phyloP scores from a whole-genome alignment of 305 asterid species.

The Fraxinus nigra region DNA sequence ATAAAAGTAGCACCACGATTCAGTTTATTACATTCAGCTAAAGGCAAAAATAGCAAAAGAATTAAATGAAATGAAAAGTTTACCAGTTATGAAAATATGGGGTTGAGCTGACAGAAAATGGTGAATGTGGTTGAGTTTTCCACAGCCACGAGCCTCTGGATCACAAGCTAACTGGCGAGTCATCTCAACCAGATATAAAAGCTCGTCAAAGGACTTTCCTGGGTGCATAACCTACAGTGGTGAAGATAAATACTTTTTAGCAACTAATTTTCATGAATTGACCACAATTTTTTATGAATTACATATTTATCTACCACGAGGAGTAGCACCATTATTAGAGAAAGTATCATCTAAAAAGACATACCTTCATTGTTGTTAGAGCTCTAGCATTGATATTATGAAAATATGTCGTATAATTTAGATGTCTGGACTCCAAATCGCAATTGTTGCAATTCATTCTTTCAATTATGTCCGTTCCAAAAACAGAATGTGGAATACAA shows the following conservation, averaged over 20 bases:
- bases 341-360: not conserved
- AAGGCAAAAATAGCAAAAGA: not conserved
- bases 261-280: not conserved
- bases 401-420: not conserved
- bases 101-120: not conserved
- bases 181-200: not conserved
- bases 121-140: not conserved
- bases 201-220: not conserved
- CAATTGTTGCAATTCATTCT: not conserved
- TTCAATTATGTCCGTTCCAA: not conserved
- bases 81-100: not conserved
- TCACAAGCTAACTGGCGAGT: not conserved
- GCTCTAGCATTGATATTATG: not conserved
- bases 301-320: not conserved
- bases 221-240: not conserved
- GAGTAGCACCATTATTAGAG: not conserved
- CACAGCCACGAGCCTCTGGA: not conserved
- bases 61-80: not conserved
- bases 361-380: not conserved
- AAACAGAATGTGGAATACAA: not conserved
- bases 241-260: not conserved
- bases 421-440: not conserved
- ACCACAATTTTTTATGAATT: not conserved
- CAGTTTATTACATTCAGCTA: not conserved
- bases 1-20: not conserved